Evolutionary conservation across 2,329 filamentous ascomycete species (phyloP).

Genomic region (Clathrospora elynae): DNA sequence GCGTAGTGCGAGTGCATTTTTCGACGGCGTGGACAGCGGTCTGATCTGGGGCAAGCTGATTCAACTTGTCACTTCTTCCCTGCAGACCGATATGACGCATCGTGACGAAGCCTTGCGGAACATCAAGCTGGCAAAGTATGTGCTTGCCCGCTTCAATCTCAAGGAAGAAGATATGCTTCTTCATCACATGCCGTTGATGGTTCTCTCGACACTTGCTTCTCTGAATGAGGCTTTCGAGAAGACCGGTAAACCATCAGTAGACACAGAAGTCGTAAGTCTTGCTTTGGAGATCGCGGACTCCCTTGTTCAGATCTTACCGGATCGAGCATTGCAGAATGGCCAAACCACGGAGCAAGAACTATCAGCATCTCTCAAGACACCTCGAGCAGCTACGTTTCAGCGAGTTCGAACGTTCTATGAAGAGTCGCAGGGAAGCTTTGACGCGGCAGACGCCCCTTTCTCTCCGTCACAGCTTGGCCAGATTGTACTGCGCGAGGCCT

Average conservation of each 20-base stretch:
- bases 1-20: slow-evolving; percentile 92
- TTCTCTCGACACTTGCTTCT: slow-evolving; percentile 65
- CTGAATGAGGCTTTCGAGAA: slow-evolving; percentile 46
- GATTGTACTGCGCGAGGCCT: slow-evolving; percentile 38
- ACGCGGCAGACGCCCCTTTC: slow-evolving; percentile 39
- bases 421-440: slow-evolving; percentile 44
- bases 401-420: slow-evolving; percentile 43
- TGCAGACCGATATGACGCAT: slow-evolving; percentile 57
- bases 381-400: slow-evolving; percentile 19
- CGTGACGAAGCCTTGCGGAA: slow-evolving; percentile 61
- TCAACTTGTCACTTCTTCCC: slow-evolving; percentile 62
- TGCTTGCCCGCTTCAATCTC: slow-evolving; percentile 87
- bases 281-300: slow-evolving; percentile 47
- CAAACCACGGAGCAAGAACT: slow-evolving; percentile 13
- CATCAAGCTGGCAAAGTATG: slow-evolving; percentile 77
- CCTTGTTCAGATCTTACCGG: slow-evolving; percentile 47
- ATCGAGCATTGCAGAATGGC: slow-evolving; percentile 35
- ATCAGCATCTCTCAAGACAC: slow-evolving; percentile 6
- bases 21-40: slow-evolving; percentile 93
- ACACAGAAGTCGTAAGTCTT: slow-evolving; percentile 28
- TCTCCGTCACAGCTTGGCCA: slow-evolving; percentile 33
- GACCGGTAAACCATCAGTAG: slow-evolving; percentile 5
- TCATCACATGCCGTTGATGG: slow-evolving; percentile 78
- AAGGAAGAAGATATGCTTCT: slow-evolving; percentile 95
- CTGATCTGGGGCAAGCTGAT: slow-evolving; percentile 88